Base-by-base conservation (phyloP, 2,329 filamentous ascomycete species). In the Cytospora schulzeri region DNA sequence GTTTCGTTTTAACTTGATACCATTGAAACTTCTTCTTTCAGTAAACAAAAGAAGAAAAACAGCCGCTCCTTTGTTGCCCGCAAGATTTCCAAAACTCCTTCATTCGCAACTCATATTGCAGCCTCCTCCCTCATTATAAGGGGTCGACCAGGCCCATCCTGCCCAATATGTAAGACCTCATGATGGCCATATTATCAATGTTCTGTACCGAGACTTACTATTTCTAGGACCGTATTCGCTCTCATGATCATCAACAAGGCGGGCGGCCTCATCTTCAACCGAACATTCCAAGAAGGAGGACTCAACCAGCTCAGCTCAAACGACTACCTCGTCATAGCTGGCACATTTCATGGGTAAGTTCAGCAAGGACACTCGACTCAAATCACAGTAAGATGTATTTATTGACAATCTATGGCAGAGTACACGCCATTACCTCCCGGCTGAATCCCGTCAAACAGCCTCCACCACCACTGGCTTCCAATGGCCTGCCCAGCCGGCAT, bases 191-290 rank as follows among this genome's bases (percentile, higher is more conserved):
- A 48, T 28, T 29, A 33, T 28, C 4, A 4, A 1, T 54, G 19
- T 29, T 19, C 14, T 5, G 45, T 31, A n/a, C n/a, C 3, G 5
- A 26, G 8, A 12, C 55, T 53, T 14, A 59, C 17, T 19, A 7
- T 17, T 17, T 3, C 1, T 6, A 98, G 93, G 95, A 91, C 93
- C 70, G 91, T 99, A 76, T 95, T 96, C 78, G 89, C 93, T 65
- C 89, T 99, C 74, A 93, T 98, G 76, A 90, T 99, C 76, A 97
- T 99, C 82, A 98, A 97, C 84, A 99, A 99, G 85, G 93, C 95
- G 69, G 95, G 93, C 66, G 95, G 95, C 72, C 85, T 99, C 61
- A 89, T 99, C 78, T 99, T 96, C 83, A 94, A 98, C 79, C 92
- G 93, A 71, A 91, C 92, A 74, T 98, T 99, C 77, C 89, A 93